A percentile compares a stretch with the other conserved stretches of the same genome.
Conservation (phyloP, 257 asterid species). For the Solanum okadae region DNA sequence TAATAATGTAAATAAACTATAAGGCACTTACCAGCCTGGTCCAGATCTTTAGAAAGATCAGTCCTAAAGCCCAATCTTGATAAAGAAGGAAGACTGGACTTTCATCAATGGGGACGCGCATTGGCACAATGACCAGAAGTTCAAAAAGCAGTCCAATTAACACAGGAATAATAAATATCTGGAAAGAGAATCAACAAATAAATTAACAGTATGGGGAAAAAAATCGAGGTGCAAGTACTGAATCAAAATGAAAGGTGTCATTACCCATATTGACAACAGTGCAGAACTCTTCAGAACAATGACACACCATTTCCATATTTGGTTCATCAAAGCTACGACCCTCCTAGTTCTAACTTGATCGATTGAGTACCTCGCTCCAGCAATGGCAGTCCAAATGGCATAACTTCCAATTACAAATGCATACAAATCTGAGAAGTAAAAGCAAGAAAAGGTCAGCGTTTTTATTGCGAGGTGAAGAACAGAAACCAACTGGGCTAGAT, state of each 20-base stretch:
- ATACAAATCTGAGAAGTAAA: constrained; percentile 45
- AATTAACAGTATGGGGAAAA: neutral
- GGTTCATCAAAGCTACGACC: constrained; percentile 51
- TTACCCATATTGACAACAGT: constrained; percentile 86
- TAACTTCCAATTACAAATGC: constrained; percentile 96
- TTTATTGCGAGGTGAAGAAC: neutral
- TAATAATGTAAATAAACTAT: neutral
- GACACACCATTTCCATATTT: constrained; percentile 88
- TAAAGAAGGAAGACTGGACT: constrained; percentile 94
- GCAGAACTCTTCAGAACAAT: constrained; percentile 78
- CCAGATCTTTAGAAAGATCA: constrained; percentile 94
- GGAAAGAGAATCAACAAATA: constrained; percentile 15
- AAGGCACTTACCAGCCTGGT: constrained; percentile 80
- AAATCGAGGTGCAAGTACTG: neutral
- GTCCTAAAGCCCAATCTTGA: constrained; percentile 98
- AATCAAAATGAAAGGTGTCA: constrained; percentile 1
- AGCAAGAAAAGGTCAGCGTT: neutral
- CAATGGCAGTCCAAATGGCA: constrained; percentile 89
- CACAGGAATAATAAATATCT: constrained; percentile 88
- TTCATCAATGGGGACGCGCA: constrained; percentile 96
- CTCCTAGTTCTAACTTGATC: constrained; percentile 68
- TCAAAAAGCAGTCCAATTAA: constrained; percentile 90
- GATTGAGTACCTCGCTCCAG: constrained; percentile 76
- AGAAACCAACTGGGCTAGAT: neutral
- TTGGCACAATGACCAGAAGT: constrained; percentile 91